Percentiles rank a stretch among this genome's conserved stretches.
Evolutionary conservation across 1,284 basidiomycete genomes (phyloP).

Genomic region (Ceratobasidium sp.): DNA sequence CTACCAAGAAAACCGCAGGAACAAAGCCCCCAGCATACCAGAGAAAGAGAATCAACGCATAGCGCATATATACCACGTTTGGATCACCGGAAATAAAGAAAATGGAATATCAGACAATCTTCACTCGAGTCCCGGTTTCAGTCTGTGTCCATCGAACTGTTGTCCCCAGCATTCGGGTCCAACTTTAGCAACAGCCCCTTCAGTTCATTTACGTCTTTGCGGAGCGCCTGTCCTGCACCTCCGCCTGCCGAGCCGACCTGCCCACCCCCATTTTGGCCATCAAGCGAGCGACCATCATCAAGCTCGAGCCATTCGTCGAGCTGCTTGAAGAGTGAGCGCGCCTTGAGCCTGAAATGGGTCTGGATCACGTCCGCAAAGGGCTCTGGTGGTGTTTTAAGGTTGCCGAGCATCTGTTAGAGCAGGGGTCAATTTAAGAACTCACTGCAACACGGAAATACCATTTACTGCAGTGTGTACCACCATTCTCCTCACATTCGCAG

Average conservation of each 20-base stretch:
- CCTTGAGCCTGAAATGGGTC: conserved; percentile 89
- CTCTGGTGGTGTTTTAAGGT: conserved; percentile 78
- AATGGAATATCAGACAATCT: neutral
- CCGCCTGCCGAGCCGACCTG: conserved; percentile 53
- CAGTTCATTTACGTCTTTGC: conserved; percentile 60
- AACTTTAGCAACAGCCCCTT: conserved; percentile 40
- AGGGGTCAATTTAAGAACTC: conserved; percentile 40
- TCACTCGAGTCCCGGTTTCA: conserved; percentile 12
- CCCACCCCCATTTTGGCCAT: conserved; percentile 56
- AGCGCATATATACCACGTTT: conserved; percentile 37
- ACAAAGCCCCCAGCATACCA: neutral
- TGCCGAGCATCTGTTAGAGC: conserved; percentile 74
- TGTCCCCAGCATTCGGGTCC: conserved; percentile 23
- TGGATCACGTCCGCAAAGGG: conserved; percentile 82
- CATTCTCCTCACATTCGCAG: conserved; percentile 88
- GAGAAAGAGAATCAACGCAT: conserved; percentile 13
- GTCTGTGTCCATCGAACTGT: conserved; percentile 53
- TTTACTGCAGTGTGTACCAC: conserved; percentile 82
- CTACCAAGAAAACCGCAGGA: neutral
- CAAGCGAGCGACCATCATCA: conserved; percentile 69
- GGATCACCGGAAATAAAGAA: conserved; percentile 20
- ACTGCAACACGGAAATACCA: conserved; percentile 33
- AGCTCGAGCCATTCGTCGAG: conserved; percentile 77
- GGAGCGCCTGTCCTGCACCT: conserved; percentile 62
- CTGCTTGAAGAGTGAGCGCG: conserved; percentile 69